These are phyloP conservation scores for Apiospora phragmitis DNA, from an alignment of 2,329 filamentous ascomycete species.

Conservation along the genomic window DNA sequence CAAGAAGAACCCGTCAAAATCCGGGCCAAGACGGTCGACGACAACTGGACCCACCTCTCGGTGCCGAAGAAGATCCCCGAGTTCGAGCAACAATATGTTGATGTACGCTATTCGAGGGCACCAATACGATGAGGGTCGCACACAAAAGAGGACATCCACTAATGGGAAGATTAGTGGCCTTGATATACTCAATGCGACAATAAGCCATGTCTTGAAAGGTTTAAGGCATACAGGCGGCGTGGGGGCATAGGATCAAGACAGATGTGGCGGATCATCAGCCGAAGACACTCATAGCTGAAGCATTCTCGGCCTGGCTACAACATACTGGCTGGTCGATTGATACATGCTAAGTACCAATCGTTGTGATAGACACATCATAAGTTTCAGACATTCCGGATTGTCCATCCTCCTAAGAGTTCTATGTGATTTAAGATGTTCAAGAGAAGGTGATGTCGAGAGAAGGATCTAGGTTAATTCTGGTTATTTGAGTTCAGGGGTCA, in stretches of 20 bases:
- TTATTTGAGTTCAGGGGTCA: not conserved
- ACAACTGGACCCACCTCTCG: constrained; percentile 1
- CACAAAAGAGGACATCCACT: no score
- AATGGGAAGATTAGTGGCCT: no score
- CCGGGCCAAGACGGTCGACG: not conserved
- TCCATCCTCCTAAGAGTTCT: no score
- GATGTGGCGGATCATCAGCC: not conserved
- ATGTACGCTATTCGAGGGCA: not conserved
- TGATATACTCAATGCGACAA: no score
- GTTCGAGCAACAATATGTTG: not conserved
- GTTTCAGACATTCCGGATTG: not conserved
- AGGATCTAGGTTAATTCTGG: not conserved
- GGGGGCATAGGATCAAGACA: not conserved
- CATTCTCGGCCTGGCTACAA: not conserved
- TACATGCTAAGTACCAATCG: not conserved
- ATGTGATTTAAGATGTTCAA: not conserved
- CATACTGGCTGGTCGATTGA: not conserved
- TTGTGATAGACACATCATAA: not conserved
- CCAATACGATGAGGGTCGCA: not conserved
- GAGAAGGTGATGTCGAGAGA: not conserved
- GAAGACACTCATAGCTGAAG: not conserved
- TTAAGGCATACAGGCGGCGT: no score
- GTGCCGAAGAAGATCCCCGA: constrained; percentile 2
- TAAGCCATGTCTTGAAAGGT: not conserved
- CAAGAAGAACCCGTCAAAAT: not conserved